Evolutionary conservation across 345 rosid species (phyloP).

Genomic region (Sisymbrium irio): DNA sequence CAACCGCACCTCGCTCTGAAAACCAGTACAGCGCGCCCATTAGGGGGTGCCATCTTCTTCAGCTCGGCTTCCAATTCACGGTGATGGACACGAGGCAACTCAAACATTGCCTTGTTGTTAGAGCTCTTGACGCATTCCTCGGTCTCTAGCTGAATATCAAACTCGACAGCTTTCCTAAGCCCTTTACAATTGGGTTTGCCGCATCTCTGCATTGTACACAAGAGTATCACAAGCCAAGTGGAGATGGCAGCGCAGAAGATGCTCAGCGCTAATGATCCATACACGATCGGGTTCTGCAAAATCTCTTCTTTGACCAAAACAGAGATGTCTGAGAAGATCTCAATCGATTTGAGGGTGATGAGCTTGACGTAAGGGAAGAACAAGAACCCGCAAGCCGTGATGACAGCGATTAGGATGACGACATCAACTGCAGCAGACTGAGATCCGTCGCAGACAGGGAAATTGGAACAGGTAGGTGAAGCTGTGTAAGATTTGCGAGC

Average conservation of each 20-base stretch:
- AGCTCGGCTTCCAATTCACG: constrained; percentile 70
- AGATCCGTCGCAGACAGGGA: constrained; percentile 61
- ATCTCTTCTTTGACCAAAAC: constrained; percentile 60
- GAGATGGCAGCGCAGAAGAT: constrained; percentile 61
- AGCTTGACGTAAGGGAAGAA: constrained; percentile 61
- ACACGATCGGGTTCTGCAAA: constrained; percentile 56
- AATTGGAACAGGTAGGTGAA: constrained; percentile 38
- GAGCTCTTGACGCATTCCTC: constrained; percentile 82
- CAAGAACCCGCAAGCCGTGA: constrained; percentile 72
- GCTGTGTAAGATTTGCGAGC: constrained; percentile 38
- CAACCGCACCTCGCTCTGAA: constrained; percentile 79
- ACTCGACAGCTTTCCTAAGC: constrained; percentile 75
- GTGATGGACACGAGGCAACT: constrained; percentile 67
- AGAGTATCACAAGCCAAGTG: constrained; percentile 54
- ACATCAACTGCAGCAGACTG: constrained; percentile 77
- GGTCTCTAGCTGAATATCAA: constrained; percentile 89
- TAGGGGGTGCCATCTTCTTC: constrained; percentile 83
- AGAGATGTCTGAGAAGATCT: constrained; percentile 41
- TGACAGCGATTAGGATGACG: constrained; percentile 65
- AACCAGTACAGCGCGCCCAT: constrained; percentile 68
- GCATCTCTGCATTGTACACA: constrained; percentile 65
- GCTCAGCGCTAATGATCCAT: constrained; percentile 66
- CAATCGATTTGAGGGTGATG: constrained; percentile 37
- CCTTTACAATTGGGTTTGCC: constrained; percentile 84
- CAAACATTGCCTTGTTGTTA: constrained; percentile 44